A percentile compares a stretch with the other conserved stretches of the same genome.
Evolutionary conservation across 1,284 basidiomycete species (phyloP).

Genomic region (Trichosporon sp.): DNA sequence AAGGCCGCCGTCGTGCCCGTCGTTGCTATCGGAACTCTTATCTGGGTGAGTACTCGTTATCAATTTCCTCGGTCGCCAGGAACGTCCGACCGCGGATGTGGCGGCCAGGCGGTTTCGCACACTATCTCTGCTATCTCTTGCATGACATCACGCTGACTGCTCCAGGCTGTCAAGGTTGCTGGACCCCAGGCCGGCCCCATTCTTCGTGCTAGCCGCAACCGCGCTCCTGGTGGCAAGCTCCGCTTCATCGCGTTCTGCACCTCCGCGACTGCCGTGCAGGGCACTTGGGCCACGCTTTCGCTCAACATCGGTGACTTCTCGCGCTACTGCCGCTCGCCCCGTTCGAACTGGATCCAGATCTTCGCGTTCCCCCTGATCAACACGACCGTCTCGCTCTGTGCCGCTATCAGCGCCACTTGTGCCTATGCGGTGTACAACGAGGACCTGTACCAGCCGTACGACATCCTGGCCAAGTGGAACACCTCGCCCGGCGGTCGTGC

Average conservation of each 20-base stretch:
- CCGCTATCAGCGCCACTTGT: slow-evolving; percentile 60
- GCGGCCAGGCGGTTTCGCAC: background rate
- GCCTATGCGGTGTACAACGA: slow-evolving; percentile 61
- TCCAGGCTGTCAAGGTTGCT: slow-evolving; percentile 32
- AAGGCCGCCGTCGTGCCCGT: slow-evolving; percentile 63
- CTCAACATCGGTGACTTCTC: slow-evolving; percentile 67
- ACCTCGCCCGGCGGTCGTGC: slow-evolving; percentile 57
- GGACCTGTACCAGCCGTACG: slow-evolving; percentile 44
- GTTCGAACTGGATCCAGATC: slow-evolving; percentile 59
- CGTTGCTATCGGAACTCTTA: slow-evolving; percentile 65
- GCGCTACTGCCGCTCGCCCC: slow-evolving; percentile 45
- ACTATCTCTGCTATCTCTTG: background rate
- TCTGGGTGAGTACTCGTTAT: slow-evolving; percentile 56
- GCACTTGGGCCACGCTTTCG: slow-evolving; percentile 48
- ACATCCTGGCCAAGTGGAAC: slow-evolving; percentile 59
- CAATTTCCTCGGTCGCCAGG: slow-evolving; percentile 49
- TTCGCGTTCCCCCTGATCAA: slow-evolving; percentile 61
- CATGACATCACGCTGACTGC: background rate
- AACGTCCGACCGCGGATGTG: background rate
- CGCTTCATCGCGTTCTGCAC: slow-evolving; percentile 40
- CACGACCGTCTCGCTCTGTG: slow-evolving; percentile 57
- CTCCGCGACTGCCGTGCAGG: slow-evolving; percentile 35
- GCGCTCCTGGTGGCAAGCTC: slow-evolving; percentile 27
- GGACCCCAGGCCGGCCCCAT: slow-evolving; percentile 13
- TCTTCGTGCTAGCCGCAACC: slow-evolving; percentile 16